A percentile compares a stretch with the other conserved stretches of the same genome.
These are phyloP conservation scores for Pythium aphanidermatum DNA, from an alignment of 352 stramenopile species.

Conservation along the genomic window DNA sequence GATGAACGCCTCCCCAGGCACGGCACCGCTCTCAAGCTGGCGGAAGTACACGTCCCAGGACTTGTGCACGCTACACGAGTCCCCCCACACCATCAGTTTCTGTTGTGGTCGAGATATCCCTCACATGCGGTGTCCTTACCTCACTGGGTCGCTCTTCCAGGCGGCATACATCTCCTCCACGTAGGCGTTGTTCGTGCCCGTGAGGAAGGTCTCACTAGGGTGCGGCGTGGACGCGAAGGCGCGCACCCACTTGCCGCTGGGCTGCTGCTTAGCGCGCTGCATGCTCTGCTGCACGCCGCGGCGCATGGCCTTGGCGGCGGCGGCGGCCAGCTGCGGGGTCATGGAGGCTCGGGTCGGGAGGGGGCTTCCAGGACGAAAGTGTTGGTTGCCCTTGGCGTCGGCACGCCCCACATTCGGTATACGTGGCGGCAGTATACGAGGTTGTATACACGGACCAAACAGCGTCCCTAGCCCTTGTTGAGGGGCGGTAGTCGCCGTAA, in stretches of 20 bases:
- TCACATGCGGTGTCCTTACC: too few species aligned
- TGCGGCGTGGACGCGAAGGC: constrained; percentile 63
- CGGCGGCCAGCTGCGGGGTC: constrained; percentile 54
- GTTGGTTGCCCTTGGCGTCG: neutral
- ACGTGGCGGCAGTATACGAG: neutral
- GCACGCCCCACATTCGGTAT: constrained; percentile 12
- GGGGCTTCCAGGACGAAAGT: neutral
- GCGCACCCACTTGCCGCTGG: constrained; percentile 26
- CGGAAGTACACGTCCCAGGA: constrained; percentile 87
- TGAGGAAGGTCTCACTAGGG: constrained; percentile 91
- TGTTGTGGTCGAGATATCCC: too few species aligned
- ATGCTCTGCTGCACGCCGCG: constrained; percentile 33
- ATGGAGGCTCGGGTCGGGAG: constrained; percentile 18
- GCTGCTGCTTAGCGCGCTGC: constrained; percentile 15
- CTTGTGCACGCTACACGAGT: constrained; percentile 85
- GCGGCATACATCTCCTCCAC: constrained; percentile 97
- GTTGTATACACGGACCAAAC: neutral
- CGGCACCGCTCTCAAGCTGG: constrained; percentile 69
- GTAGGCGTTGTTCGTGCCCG: constrained; percentile 93
- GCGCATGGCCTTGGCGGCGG: constrained; percentile 43
- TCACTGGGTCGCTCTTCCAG: constrained; percentile 89
- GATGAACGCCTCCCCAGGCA: constrained; percentile 81
- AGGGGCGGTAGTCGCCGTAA: constrained; percentile 1
- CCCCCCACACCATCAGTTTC: too few species aligned
- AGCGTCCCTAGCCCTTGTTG: neutral